Base-by-base conservation (phyloP, 345 rosid species). In the Raphanus raphanistrum region DNA sequence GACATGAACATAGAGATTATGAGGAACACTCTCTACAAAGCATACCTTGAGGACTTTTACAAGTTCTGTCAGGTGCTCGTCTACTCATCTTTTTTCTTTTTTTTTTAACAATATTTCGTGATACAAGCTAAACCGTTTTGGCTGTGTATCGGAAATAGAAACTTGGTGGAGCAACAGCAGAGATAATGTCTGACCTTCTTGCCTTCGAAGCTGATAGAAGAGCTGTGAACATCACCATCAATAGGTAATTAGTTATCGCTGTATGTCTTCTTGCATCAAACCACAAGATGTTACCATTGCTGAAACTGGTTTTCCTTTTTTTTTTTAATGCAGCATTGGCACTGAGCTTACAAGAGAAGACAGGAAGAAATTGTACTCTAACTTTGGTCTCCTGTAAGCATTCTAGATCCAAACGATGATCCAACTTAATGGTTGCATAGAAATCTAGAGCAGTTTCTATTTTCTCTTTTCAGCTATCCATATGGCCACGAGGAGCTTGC, bases 301-400 rank as follows among this genome's bases (percentile, higher is more conserved):
- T 74, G n/a, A 67, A 21, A 64, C 16, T 28, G 36, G 1, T 66
- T 33, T 66, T 73, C 12, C 25, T 55, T 36, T 2, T 6, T 28
- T 28, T 2, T 28, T 28, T 28, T 16, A 70, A 65, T 80, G 79
- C 86, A 95, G 99, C 84, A 92, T 95, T 72, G 99, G 99, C 68
- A 95, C 99, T 61, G 99, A 95, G 88, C 99, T 95, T 43, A 95
- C 99, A 48, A 85, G 98, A 80, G 97, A 95, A 80, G 98, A 95
- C 82, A 91, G 97, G 61, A 88, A 87, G 88, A 95, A 95, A 84
- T 75, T 95, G 81, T 95, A 91, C 84, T 95, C 99, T 3, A 90
- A 87, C 80, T 93, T 93, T 79, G 99, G 99, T 72, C 85, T 95
- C 64, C 94, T 95, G 99, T 93, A 85, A 65, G 43, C 77, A 48